Evolutionary conservation across 2,329 filamentous ascomycete genomes (phyloP).

Genomic region (Trichophyton verrucosum): DNA sequence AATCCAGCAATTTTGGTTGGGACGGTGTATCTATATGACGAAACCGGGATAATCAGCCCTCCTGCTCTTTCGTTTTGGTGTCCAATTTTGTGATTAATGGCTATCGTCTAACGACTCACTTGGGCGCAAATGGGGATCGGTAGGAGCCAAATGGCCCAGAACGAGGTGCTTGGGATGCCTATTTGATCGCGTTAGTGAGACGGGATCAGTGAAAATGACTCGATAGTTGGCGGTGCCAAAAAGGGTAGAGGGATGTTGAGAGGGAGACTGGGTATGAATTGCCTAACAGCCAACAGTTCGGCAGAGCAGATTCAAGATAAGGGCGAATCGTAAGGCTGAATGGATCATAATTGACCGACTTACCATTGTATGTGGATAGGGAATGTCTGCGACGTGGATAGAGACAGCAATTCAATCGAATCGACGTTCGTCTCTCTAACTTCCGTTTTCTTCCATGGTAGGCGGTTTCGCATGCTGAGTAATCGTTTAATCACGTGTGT

Average conservation of each 20-base stretch:
- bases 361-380: conserved; percentile 1
- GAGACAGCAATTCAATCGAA: not conserved
- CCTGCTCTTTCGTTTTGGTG: not conserved
- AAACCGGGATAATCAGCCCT: not conserved
- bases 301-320: not conserved
- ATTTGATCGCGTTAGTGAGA: not conserved
- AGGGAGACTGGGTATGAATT: not conserved
- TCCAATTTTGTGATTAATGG: no score
- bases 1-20: conserved; percentile 39
- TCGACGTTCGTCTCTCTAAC: not conserved
- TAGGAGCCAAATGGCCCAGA: conserved; percentile 25
- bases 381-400: not conserved
- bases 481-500: not conserved
- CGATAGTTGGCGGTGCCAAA: not conserved
- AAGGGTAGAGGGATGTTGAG: not conserved
- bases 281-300: not conserved
- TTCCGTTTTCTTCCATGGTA: conserved; percentile 1
- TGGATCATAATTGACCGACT: not conserved
- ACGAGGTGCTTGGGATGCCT: not conserved
- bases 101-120: conserved; percentile 31
- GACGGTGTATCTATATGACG: conserved; percentile 36
- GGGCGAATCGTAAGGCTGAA: no score
- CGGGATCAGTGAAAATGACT: not conserved
- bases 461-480: not conserved
- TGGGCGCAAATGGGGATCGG: conserved; percentile 46